phyloP scores from a whole-genome alignment of 2,329 filamentous ascomycete genomes.

The Stemphylium vesicarium region DNA sequence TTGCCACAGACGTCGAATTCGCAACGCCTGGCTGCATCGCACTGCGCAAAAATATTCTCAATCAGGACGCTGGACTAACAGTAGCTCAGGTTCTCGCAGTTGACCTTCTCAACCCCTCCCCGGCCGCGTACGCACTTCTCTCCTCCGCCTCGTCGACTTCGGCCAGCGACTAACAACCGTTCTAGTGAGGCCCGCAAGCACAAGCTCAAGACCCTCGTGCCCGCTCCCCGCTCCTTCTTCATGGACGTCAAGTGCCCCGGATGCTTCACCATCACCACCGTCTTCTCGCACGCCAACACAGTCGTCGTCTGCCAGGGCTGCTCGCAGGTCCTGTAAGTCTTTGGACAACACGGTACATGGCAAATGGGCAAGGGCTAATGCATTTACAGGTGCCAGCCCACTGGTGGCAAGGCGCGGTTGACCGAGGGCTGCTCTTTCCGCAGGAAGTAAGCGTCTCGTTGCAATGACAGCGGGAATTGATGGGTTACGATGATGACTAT shows the following conservation, averaged over 20 bases:
- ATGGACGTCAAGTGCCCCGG: slow-evolving; percentile 99
- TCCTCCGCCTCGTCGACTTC: slow-evolving; percentile 16
- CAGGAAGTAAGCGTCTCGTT: slow-evolving; percentile 83
- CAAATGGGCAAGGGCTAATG: slow-evolving; percentile 31
- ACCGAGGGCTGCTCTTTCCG: slow-evolving; percentile 99
- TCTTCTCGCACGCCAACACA: slow-evolving; percentile 99
- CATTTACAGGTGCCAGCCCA: slow-evolving; percentile 79
- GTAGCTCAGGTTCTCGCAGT: slow-evolving; percentile 91
- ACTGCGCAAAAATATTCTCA: slow-evolving; percentile 17
- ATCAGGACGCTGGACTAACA: slow-evolving; percentile 23
- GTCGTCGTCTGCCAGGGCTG: slow-evolving; percentile 99
- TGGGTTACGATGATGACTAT: slow-evolving; percentile 49
- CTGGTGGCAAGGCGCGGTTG: slow-evolving; percentile 97
- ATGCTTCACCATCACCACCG: slow-evolving; percentile 99
- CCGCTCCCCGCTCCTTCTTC: slow-evolving; percentile 98
- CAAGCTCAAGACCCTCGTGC: slow-evolving; percentile 99
- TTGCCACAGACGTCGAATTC: slow-evolving; percentile 39
- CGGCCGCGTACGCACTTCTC: slow-evolving; percentile 67
- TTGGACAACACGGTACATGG: slow-evolving; percentile 4
- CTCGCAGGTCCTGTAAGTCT: slow-evolving; percentile 82
- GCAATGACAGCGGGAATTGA: slow-evolving; percentile 40
- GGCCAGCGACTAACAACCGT: slow-evolving; percentile 35
- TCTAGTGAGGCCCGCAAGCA: slow-evolving; percentile 92
- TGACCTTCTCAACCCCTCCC: slow-evolving; percentile 99
- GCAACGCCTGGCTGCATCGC: slow-evolving; percentile 21